phyloP scores from a whole-genome alignment of 257 asterid species.

The Mitragyna speciosa region DNA sequence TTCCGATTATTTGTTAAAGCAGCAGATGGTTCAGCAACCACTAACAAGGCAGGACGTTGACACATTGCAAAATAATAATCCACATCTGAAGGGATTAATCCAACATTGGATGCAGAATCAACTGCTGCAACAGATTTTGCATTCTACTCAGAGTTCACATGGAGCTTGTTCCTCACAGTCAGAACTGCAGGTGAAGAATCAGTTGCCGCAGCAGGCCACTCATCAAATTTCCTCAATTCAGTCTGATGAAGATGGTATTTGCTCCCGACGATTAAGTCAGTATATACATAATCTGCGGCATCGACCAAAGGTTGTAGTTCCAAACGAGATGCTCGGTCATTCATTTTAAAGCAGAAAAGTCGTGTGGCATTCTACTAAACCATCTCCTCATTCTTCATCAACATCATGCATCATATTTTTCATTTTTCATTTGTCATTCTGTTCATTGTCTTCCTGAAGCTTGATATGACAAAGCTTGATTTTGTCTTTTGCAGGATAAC shows the following conservation, averaged over 20 bases:
- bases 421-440: neutral
- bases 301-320: conserved; percentile 42
- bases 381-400: neutral
- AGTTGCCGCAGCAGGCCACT: conserved; percentile 30
- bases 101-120: conserved; percentile 26
- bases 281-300: conserved; percentile 39
- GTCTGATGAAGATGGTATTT: conserved; percentile 35
- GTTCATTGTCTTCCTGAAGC: neutral
- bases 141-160: conserved; percentile 25
- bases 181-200: conserved; percentile 25
- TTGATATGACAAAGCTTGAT: neutral
- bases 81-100: conserved; percentile 32
- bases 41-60: conserved; percentile 25
- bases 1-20: conserved; percentile 27
- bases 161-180: conserved; percentile 26
- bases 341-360: neutral
- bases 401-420: neutral
- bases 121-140: conserved; percentile 28
- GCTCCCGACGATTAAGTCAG: conserved; percentile 46
- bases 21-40: conserved; percentile 30
- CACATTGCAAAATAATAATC: conserved; percentile 32
- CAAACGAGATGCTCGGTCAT: neutral
- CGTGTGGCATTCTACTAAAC: neutral
- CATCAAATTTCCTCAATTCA: conserved; percentile 21
- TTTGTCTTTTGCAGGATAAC: conserved; percentile 39